Evolutionary conservation across 129 eudicot genomes (phyloP).

Genomic region (Lonicera japonica): DNA sequence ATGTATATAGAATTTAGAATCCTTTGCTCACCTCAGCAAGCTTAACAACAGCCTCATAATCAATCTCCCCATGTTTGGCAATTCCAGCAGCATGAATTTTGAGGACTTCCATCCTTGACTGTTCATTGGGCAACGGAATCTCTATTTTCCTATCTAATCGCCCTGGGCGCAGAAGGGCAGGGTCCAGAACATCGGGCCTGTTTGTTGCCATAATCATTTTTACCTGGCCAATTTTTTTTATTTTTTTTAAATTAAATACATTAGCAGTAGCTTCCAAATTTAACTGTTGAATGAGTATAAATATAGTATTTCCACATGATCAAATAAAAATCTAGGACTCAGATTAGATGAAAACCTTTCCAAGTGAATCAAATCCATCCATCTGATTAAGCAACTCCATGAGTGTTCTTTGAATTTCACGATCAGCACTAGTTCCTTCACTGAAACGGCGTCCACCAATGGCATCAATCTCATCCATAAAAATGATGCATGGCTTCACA

Average conservation of each 20-base stretch:
- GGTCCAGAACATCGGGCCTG: constrained; percentile 97
- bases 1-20: neutral
- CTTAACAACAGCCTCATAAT: constrained; percentile 90
- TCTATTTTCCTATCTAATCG: constrained; percentile 92
- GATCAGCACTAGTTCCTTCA: constrained; percentile 99
- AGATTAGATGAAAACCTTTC: constrained; percentile 47
- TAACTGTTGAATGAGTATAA: neutral
- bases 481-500: constrained; percentile 89
- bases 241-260: neutral
- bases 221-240: constrained; percentile 35
- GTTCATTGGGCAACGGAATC: constrained; percentile 94
- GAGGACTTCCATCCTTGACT: constrained; percentile 92
- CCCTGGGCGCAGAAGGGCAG: constrained; percentile 99
- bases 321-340: neutral
- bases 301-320: neutral
- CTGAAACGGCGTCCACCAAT: constrained; percentile 98
- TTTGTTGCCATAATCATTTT: constrained; percentile 99
- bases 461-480: constrained; percentile 98
- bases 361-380: constrained; percentile 97
- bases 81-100: constrained; percentile 95
- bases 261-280: neutral
- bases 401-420: constrained; percentile 98
- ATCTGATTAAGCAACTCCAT: constrained; percentile 95
- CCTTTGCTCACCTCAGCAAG: constrained; percentile 69
- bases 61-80: constrained; percentile 98